These are phyloP conservation scores for Russula abietina DNA, from an alignment of 768 basidiomycete genomes.

Conservation along the genomic window DNA sequence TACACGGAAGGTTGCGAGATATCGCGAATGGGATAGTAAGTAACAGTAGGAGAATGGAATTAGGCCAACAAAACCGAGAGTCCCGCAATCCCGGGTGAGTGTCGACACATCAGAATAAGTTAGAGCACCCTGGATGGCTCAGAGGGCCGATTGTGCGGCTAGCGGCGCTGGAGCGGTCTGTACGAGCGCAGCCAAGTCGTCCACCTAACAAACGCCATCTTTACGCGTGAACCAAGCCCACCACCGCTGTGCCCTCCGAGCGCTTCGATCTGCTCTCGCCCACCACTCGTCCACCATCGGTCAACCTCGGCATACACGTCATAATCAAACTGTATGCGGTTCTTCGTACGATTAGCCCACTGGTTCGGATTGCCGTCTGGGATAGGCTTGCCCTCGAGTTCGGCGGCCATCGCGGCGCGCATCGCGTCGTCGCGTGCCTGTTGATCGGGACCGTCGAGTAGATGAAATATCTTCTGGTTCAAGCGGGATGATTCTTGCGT, in stretches of 20 bases:
- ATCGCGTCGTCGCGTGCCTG: constrained; percentile 46
- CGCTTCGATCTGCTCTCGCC: constrained; percentile 23
- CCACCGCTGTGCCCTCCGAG: background rate
- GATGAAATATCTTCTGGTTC: constrained; percentile 52
- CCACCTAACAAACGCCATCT: background rate
- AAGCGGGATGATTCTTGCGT: constrained; percentile 45
- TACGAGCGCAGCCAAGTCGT: no score
- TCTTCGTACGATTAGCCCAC: constrained; percentile 55
- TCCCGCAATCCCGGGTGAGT: no score
- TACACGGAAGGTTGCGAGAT: no score
- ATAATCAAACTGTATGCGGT: constrained; percentile 42
- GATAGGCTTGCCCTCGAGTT: constrained; percentile 28
- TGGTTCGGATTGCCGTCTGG: constrained; percentile 43
- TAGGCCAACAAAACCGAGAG: no score
- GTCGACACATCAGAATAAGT: no score
- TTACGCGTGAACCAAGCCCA: no score
- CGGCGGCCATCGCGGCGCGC: constrained; percentile 42
- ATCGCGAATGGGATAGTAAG: no score
- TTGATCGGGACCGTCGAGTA: constrained; percentile 50
- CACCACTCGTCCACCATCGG: constrained; percentile 34
- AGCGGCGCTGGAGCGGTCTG: no score
- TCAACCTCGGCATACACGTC: constrained; percentile 50
- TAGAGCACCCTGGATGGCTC: no score
- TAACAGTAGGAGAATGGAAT: no score
- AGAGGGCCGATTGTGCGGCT: no score